Percentiles rank a stretch among this genome's conserved stretches.
phyloP scores from a whole-genome alignment of 768 basidiomycete species.

The Suillus variegatus region DNA sequence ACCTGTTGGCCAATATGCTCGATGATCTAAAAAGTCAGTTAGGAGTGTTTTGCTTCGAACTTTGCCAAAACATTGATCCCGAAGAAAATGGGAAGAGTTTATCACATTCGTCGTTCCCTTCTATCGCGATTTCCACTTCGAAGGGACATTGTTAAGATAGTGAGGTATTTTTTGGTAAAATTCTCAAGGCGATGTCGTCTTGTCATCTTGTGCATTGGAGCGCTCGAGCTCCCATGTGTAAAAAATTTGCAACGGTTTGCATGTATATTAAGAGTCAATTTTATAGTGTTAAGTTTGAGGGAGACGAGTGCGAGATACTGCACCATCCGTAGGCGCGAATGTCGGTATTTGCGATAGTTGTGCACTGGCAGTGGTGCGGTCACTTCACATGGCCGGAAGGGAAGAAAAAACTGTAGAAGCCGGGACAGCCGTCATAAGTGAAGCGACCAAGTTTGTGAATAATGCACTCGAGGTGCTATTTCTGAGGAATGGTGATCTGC shows the following conservation, averaged over 20 bases:
- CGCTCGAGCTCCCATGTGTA: neutral
- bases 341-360: conserved; percentile 23
- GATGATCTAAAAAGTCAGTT: neutral
- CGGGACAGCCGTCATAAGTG: conserved; percentile 20
- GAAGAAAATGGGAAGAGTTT: neutral
- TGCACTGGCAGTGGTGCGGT: conserved; percentile 12
- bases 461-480: neutral
- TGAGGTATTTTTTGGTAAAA: neutral
- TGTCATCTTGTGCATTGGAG: neutral
- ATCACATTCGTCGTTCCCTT: neutral
- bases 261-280: neutral
- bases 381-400: conserved; percentile 23
- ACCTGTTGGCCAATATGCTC: neutral
- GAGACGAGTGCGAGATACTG: conserved; percentile 20
- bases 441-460: too few species aligned
- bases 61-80: neutral
- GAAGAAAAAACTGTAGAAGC: conserved; percentile 29
- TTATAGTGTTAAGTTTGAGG: neutral
- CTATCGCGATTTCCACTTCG: neutral
- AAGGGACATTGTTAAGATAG: neutral
- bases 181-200: neutral
- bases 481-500: neutral
- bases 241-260: neutral
- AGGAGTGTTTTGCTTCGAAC: neutral
- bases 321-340: conserved; percentile 8